Base-by-base conservation (phyloP, 257 asterid genomes). In the Penstemon davidsonii region DNA sequence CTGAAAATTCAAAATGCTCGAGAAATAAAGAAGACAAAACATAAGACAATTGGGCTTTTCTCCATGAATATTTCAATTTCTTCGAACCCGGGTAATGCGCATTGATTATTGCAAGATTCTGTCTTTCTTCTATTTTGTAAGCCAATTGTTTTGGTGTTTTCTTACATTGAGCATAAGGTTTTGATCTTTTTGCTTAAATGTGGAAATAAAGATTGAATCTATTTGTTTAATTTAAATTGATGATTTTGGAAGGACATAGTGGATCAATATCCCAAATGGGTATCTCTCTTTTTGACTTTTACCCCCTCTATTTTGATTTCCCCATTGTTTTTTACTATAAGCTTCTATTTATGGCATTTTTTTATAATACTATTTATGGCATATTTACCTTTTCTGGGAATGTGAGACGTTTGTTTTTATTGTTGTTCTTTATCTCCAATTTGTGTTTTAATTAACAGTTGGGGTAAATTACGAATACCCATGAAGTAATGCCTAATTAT, bases 61-160 rank as follows among this genome's bases (percentile, higher is more conserved):
- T 73, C 74, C 82, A 65, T 74, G 81, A 77, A 62, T 74, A 57
- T 61, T 62, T 74, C 78, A 43, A 61, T 71, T 54, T 80, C 76
- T 46, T 75, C 68, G 15, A 39, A 52, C 70, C 61, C 77, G 75
- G 77, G 80, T 76, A 71, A 67, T 64, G 64, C 66, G 55, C 82
- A 33, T 77, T 8, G 80, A 44, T 80, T 74, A 78, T 47, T 75
- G 77, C 73, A 71, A 77, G 64, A 8, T 2, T 3, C 61, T 76
- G 80, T 71, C 73, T 41, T 52, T 47, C 67, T 66, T 47, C 42
- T 44, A 25, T 11, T 36, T 41, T 25, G 36, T 69, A 8, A n/a
- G 3, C 49, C 11, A 36, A 55, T 52, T 67, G 15, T 67, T 67
- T 4, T 64, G 19, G 41, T 43, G 65, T 59, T 43, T 73, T 56